These are phyloP conservation scores for Tuber melanosporum DNA, from an alignment of 495 filamentous ascomycete species.

Conservation along the genomic window DNA sequence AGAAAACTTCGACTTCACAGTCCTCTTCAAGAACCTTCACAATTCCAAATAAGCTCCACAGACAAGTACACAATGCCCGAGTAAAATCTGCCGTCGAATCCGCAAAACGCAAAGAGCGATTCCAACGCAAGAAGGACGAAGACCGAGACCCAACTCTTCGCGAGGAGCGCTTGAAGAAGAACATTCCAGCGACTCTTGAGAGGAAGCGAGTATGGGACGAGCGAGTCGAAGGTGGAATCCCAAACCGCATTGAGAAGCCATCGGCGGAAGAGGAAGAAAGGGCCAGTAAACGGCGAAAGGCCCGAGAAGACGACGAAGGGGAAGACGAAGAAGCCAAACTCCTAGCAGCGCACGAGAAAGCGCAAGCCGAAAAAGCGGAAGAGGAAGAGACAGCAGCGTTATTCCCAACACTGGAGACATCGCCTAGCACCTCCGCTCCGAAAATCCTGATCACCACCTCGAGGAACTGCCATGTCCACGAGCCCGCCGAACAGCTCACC, in stretches of 20 bases:
- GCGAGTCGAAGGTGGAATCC: conserved; percentile 62
- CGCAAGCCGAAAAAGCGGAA: conserved; percentile 32
- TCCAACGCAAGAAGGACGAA: conserved; percentile 74
- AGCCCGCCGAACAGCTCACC: conserved; percentile 69
- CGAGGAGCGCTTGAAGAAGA: conserved; percentile 62
- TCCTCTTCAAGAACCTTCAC: conserved; percentile 30
- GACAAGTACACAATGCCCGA: conserved; percentile 67
- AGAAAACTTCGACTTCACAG: conserved; percentile 36
- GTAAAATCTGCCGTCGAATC: conserved; percentile 68
- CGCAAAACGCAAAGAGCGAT: conserved; percentile 66
- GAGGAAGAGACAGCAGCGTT: conserved; percentile 40
- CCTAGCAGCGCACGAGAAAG: conserved; percentile 31
- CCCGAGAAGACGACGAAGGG: conserved; percentile 46
- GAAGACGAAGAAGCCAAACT: conserved; percentile 54
- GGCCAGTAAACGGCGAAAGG: conserved; percentile 41
- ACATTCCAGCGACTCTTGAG: conserved; percentile 78
- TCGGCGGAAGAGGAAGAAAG: background rate
- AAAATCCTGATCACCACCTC: conserved; percentile 88
- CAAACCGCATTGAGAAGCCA: conserved; percentile 54
- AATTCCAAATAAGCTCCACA: conserved; percentile 64
- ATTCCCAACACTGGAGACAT: conserved; percentile 72
- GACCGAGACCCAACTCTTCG: conserved; percentile 70
- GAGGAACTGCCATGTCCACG: conserved; percentile 74
- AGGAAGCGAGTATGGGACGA: conserved; percentile 91
- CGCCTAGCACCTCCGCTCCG: conserved; percentile 44